Evolutionary conservation across 306 rosid genomes (phyloP).

Genomic region (Gillenia trifoliata): DNA sequence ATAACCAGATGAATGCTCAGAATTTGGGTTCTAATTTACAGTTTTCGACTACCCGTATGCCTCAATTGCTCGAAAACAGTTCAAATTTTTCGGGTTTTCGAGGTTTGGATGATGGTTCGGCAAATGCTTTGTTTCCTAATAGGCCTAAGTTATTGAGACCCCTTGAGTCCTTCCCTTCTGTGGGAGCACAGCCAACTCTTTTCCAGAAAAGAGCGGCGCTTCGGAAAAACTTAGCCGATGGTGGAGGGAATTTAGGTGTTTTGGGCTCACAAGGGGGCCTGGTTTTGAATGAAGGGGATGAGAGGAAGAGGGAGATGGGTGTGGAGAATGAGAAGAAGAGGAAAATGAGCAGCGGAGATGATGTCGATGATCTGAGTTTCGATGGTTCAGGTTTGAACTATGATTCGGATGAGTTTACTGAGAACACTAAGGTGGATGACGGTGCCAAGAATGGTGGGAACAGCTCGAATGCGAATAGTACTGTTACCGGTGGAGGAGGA

Average conservation of each 20-base stretch:
- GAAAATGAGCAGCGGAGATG: constrained; percentile 42
- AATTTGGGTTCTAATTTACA: constrained; percentile 46
- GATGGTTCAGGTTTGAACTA: constrained; percentile 58
- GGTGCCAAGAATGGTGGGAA: constrained; percentile 39
- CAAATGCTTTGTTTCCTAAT: constrained; percentile 38
- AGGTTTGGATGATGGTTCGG: constrained; percentile 35
- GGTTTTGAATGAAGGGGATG: constrained; percentile 25
- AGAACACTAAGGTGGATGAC: constrained; percentile 39
- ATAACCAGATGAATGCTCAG: constrained; percentile 26
- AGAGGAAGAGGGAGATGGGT: constrained; percentile 7
- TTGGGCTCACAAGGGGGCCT: constrained; percentile 23
- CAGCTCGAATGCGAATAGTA: constrained; percentile 45
- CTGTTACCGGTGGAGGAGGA: constrained; percentile 45
- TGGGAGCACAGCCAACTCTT: constrained; percentile 66
- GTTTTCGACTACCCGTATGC: constrained; percentile 17
- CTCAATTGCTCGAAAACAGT: constrained; percentile 11
- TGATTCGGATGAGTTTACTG: constrained; percentile 71
- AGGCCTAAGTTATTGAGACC: constrained; percentile 38
- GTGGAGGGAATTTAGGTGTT: constrained; percentile 38
- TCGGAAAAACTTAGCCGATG: constrained; percentile 30
- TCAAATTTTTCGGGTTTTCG: constrained; percentile 29
- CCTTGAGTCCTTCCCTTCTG: constrained; percentile 24
- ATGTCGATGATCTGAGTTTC: constrained; percentile 49
- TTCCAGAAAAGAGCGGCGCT: constrained; percentile 69
- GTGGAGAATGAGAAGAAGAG: constrained; percentile 34